These are phyloP conservation scores for Saturnispora sekii DNA, from an alignment of 805 yeast genomes.

Conservation along the genomic window DNA sequence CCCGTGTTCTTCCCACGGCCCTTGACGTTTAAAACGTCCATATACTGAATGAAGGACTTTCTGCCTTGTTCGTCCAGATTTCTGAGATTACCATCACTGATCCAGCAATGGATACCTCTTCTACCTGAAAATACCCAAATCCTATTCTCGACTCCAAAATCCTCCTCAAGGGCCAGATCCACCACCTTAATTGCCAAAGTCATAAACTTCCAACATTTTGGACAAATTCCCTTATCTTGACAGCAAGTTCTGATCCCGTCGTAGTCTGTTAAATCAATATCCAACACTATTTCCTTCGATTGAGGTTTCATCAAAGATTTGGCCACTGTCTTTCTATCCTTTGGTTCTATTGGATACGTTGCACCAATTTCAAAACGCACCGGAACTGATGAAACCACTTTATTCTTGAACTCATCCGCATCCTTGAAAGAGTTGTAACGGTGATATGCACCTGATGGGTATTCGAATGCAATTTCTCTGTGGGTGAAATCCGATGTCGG, in stretches of 20 bases:
- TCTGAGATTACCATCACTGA: conserved; percentile 80
- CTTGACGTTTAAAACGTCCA: conserved; percentile 58
- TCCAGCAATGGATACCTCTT: conserved; percentile 99
- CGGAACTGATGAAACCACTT: conserved; percentile 67
- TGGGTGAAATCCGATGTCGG: conserved; percentile 70
- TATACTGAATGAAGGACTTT: conserved; percentile 71
- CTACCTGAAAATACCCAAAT: conserved; percentile 97
- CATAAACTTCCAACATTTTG: conserved; percentile 89
- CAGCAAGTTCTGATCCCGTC: conserved; percentile 93
- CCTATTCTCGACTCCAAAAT: conserved; percentile 79
- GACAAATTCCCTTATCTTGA: conserved; percentile 72
- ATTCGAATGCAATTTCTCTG: conserved; percentile 91
- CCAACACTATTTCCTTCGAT: conserved; percentile 83
- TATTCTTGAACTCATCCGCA: conserved; percentile 65
- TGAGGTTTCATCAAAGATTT: conserved; percentile 72
- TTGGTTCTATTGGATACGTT: conserved; percentile 80
- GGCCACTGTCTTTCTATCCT: conserved; percentile 66
- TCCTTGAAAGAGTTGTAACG: conserved; percentile 72
- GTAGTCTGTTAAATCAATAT: conserved; percentile 96
- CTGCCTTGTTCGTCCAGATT: conserved; percentile 62
- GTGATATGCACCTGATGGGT: conserved; percentile 77
- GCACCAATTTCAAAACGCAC: conserved; percentile 95
- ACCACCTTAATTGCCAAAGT: conserved; percentile 73
- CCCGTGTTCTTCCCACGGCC: conserved; percentile 35
- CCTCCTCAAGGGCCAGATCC: conserved; percentile 64